A percentile compares a stretch with the other conserved stretches of the same genome.
These are phyloP conservation scores for Oenanthe sinensis DNA, from an alignment of 129 eudicot species.

Conservation along the genomic window DNA sequence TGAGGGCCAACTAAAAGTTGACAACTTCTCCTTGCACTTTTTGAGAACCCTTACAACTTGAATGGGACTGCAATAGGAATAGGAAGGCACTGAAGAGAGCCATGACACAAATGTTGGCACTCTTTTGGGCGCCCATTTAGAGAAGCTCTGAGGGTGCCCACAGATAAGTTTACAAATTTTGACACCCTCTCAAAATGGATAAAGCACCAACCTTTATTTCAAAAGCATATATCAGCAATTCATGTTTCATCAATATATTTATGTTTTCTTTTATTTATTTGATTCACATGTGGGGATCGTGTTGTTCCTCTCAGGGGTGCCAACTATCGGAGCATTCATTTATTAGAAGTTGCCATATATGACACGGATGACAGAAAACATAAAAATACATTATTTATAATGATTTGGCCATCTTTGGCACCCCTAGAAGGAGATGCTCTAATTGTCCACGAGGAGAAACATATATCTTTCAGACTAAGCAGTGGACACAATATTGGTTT, in stretches of 20 bases:
- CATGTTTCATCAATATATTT: too few relatives aligned
- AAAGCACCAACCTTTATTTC: neutral
- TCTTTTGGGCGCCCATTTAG: neutral
- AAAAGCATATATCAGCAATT: neutral
- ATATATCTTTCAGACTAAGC: neutral
- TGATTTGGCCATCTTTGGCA: neutral
- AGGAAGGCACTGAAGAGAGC: neutral
- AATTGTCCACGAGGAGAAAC: neutral
- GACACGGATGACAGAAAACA: neutral
- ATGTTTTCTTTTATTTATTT: too few relatives aligned
- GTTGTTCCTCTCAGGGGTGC: neutral
- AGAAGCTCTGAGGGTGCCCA: neutral
- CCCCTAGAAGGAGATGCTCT: neutral
- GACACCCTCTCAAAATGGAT: neutral
- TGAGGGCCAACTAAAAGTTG: too few relatives aligned
- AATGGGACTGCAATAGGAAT: neutral
- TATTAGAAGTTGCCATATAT: neutral
- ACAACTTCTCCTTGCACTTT: too few relatives aligned
- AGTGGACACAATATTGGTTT: neutral
- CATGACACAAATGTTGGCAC: neutral
- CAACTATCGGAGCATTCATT: neutral
- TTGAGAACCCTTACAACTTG: neutral
- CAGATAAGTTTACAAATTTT: neutral
- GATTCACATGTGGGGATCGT: neutral
- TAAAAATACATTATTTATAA: neutral